Percentiles rank a stretch among this genome's conserved stretches.
Conservation (phyloP, 306 rosid species). For the Castanea sativa region DNA sequence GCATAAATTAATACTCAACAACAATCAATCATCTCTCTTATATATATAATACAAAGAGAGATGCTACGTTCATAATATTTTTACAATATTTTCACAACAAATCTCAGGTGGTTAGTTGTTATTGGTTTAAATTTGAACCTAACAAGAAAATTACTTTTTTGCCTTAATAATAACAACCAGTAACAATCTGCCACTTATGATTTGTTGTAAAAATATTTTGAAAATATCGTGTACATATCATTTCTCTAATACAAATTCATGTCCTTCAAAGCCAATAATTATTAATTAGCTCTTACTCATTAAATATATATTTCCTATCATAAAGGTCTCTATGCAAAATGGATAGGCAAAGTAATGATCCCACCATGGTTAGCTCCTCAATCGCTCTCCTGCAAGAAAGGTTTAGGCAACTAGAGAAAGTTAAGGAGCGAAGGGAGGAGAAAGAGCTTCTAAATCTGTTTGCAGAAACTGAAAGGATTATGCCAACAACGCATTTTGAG, state of each 20-base stretch:
- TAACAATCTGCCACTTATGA: too few species aligned
- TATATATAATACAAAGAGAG: conserved; percentile 22
- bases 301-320: too few species aligned
- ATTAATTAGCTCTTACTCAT: conserved; percentile 10
- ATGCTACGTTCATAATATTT: too few species aligned
- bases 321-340: conserved; percentile 32
- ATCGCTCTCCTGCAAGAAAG: conserved; percentile 94
- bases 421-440: conserved; percentile 82
- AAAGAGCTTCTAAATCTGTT: conserved; percentile 53
- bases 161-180: too few species aligned
- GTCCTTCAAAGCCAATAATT: conserved; percentile 48
- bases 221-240: too few species aligned
- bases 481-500: conserved; percentile 29
- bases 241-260: conserved; percentile 14
- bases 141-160: too few species aligned
- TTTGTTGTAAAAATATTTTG: too few species aligned
- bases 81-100: too few species aligned
- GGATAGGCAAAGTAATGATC: conserved; percentile 65
- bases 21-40: neutral
- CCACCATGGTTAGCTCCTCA: conserved; percentile 64
- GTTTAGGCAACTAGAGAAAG: conserved; percentile 89
- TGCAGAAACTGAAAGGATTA: conserved; percentile 28
- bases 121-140: too few species aligned
- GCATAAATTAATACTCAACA: conserved; percentile 24
- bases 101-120: too few species aligned